Percentiles rank a stretch among this genome's conserved stretches.
These are phyloP conservation scores for Dysphania ambrosioides DNA, from an alignment of 148 eudicot species.

Conservation along the genomic window DNA sequence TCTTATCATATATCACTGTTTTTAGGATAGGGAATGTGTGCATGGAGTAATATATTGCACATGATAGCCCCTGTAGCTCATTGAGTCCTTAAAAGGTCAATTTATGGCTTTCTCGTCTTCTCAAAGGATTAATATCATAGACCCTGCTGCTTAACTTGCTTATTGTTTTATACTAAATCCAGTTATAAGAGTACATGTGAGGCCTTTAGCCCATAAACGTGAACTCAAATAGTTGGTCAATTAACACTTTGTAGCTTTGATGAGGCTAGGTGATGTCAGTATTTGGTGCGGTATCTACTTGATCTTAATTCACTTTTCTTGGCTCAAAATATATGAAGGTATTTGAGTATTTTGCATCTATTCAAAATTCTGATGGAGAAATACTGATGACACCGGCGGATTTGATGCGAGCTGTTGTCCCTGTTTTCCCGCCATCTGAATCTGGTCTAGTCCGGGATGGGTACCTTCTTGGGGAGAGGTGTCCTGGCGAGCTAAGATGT, in stretches of 20 bases:
- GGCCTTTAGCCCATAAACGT: background rate
- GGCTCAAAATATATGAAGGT: constrained; percentile 28
- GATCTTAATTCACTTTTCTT: background rate
- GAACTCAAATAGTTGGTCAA: background rate
- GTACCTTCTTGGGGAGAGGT: constrained; percentile 50
- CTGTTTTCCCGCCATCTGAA: constrained; percentile 70
- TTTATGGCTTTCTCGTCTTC: background rate
- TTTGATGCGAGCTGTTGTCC: constrained; percentile 72
- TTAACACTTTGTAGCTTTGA: constrained; percentile 2
- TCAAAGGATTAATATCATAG: background rate
- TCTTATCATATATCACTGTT: too few relatives aligned
- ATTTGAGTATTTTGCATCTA: constrained; percentile 61
- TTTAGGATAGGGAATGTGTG: background rate
- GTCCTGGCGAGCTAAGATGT: constrained; percentile 58
- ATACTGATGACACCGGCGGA: constrained; percentile 64
- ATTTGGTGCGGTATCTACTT: background rate
- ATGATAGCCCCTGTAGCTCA: background rate
- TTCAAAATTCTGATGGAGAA: constrained; percentile 41
- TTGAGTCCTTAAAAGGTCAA: background rate
- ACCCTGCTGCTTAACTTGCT: background rate
- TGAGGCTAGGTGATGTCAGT: background rate
- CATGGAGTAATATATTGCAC: background rate
- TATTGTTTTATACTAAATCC: background rate
- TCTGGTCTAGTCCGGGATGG: constrained; percentile 59
- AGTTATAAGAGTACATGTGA: background rate